Evolutionary conservation across 768 basidiomycete genomes (phyloP).

Genomic region (Russula lepida): DNA sequence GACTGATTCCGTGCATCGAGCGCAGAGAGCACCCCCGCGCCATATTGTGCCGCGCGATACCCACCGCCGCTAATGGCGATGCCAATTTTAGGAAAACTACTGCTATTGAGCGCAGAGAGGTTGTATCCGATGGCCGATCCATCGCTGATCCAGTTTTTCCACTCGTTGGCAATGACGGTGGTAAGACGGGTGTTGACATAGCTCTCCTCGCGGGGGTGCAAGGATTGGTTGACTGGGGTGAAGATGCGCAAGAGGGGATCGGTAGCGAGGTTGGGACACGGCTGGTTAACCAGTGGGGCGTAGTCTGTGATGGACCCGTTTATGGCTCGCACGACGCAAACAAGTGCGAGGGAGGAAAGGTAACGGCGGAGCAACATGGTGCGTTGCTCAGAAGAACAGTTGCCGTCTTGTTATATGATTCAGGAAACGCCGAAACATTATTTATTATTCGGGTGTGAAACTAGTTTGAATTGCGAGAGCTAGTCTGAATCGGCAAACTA

Average conservation of each 20-base stretch:
- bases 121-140: slow-evolving; percentile 46
- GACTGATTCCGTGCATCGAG: slow-evolving; percentile 56
- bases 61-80: slow-evolving; percentile 68
- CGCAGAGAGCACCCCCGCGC: slow-evolving; percentile 48
- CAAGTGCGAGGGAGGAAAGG: not conserved
- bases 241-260: slow-evolving; percentile 44
- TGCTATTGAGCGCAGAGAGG: slow-evolving; percentile 33
- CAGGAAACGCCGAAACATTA: too few relatives aligned
- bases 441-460: too few relatives aligned
- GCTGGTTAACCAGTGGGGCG: slow-evolving; percentile 40
- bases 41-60: slow-evolving; percentile 57
- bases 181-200: slow-evolving; percentile 41
- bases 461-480: too few relatives aligned
- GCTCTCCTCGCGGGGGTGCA: slow-evolving; percentile 40
- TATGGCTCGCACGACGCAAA: not conserved
- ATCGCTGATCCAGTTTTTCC: slow-evolving; percentile 53
- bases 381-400: too few relatives aligned
- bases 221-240: slow-evolving; percentile 40
- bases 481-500: too few relatives aligned
- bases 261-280: slow-evolving; percentile 44
- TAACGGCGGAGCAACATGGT: not conserved
- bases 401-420: too few relatives aligned
- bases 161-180: slow-evolving; percentile 38
- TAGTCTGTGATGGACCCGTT: slow-evolving; percentile 35
- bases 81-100: slow-evolving; percentile 43